Percentiles rank a stretch among this genome's conserved stretches.
Conservation (phyloP, 768 basidiomycete species). For the Pisolithus tinctorius region DNA sequence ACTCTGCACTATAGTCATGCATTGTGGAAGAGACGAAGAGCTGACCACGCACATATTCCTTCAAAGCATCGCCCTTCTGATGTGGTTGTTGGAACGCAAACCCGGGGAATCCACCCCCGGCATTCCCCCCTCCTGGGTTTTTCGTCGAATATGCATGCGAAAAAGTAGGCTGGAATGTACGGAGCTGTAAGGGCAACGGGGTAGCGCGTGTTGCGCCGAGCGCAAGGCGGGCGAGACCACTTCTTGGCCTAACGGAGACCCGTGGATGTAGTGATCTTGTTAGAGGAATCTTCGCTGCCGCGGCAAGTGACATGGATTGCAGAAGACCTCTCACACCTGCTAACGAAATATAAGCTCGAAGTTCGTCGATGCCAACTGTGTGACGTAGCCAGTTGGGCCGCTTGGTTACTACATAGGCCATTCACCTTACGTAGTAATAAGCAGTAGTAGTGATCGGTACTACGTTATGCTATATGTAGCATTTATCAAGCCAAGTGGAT, state of each 20-base stretch:
- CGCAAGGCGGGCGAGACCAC: slow-evolving; percentile 13
- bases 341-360: no score
- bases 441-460: no score
- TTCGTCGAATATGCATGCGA: slow-evolving; percentile 42
- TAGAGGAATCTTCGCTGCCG: not conserved
- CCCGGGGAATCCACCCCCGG: slow-evolving; percentile 43
- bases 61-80: slow-evolving; percentile 79
- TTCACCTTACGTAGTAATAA: no score
- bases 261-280: slow-evolving; percentile 8
- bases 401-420: no score
- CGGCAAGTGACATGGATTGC: slow-evolving; percentile 6
- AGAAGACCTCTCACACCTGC: no score
- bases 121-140: slow-evolving; percentile 33
- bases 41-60: slow-evolving; percentile 61
- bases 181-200: not conserved
- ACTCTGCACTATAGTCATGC: slow-evolving; percentile 40
- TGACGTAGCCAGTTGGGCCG: no score
- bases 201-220: not conserved
- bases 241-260: slow-evolving; percentile 12
- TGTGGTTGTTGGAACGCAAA: slow-evolving; percentile 53
- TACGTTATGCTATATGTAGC: no score
- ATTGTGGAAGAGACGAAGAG: not conserved
- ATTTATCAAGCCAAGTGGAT: no score
- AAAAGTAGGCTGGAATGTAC: not conserved
- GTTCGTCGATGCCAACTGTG: no score